Conservation (phyloP, 768 basidiomycete species). For the Hydnomerulius pinastri region DNA sequence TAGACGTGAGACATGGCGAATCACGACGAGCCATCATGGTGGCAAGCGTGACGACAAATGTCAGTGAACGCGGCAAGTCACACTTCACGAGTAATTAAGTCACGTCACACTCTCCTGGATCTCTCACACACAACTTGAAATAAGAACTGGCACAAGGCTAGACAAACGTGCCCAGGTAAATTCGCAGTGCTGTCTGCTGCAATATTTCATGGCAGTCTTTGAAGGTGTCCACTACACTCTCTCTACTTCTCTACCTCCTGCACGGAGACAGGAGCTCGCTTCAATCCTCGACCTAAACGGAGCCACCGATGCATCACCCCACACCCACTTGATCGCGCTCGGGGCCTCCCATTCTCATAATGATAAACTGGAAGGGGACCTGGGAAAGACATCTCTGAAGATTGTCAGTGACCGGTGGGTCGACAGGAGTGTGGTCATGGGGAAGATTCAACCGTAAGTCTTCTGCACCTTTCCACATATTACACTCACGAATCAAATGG, state of each 20-base stretch:
- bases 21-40: no score
- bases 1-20: no score
- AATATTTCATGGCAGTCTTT: conserved; percentile 40
- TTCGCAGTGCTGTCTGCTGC: no score
- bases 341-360: conserved; percentile 53
- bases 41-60: no score
- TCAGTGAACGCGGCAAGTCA: no score
- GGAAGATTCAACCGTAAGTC: conserved; percentile 57
- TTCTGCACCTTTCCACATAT: background rate
- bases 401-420: conserved; percentile 62
- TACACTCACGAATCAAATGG: conserved; percentile 3
- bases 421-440: conserved; percentile 60
- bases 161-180: no score
- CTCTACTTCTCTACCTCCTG: conserved; percentile 46
- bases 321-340: conserved; percentile 48
- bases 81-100: no score
- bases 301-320: conserved; percentile 50
- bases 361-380: conserved; percentile 23
- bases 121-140: no score
- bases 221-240: conserved; percentile 47
- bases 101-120: no score
- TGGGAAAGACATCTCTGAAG: conserved; percentile 39
- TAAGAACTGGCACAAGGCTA: no score
- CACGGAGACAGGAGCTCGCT: conserved; percentile 45
- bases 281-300: conserved; percentile 56